Evolutionary conservation across 2,329 filamentous ascomycete species (phyloP), one percentile per base, ranked within the genome.

Genomic region (Scolecobasidium constrictum): DNA sequence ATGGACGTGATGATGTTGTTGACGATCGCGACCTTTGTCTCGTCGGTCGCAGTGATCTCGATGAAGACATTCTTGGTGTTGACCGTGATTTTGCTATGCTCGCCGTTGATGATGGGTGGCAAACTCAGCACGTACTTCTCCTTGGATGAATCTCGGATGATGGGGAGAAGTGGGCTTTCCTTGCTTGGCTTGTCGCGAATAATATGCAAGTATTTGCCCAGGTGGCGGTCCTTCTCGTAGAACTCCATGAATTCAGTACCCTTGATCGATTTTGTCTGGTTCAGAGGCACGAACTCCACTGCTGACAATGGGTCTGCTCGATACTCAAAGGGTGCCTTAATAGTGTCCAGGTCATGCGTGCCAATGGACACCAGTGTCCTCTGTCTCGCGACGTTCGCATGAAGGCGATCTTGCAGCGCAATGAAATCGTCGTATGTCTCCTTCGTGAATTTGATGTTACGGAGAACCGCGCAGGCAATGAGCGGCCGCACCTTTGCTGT

Each of bases 381-480:
- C 64, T 96, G 85, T 48, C 92, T 79, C 38, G 92, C 93, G 51
- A 98, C 70, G 59, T 98, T 98, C 61, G 90, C 83, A 68, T 98
- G 92, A 38, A 98, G 77, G 70, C 98, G 98, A 68, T 98, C 93
- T 68, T 98, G 92, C 38, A 98, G 75, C 44, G 82, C 77, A 60
- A 98, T 98, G 83, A 98, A 98, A 57, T 87, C 95, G 53, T 94
- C 86, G 63, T 98, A 98, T 51, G 83, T 76, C 52, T 81, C 85
- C 68, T 92, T 75, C 53, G 85, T 88, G 72, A 98, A 96, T 56
- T 81, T 86, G 69, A 98, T 75, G 60, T 87, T 85, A 52, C 92
- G 81, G 49, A 98, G 70, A 50, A 98, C 84, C 38, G 90, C 87
- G 48, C 83, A 87, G 13, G 90, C 86, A 50, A 94, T 83, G 51